Evolutionary conservation across 2,329 filamentous ascomycete genomes (phyloP).

Genomic region (Fusarium sp.): DNA sequence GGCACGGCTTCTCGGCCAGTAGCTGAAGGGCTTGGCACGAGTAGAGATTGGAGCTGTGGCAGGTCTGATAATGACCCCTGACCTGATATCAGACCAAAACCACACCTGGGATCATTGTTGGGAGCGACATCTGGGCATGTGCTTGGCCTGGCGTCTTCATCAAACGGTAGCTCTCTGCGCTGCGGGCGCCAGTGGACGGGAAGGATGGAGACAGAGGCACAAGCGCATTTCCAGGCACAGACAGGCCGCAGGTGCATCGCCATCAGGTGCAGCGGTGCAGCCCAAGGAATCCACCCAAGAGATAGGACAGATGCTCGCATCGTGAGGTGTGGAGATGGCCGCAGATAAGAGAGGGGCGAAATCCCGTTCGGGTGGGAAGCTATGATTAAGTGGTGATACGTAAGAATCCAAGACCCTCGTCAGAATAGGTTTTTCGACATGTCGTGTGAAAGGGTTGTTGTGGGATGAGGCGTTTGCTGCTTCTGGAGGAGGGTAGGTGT

Average conservation of each 20-base stretch:
- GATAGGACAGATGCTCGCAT: slow-evolving; percentile 28
- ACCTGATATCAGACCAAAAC: background rate
- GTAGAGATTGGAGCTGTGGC: background rate
- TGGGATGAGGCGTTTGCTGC: background rate
- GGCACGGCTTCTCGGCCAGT: background rate
- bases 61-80: background rate
- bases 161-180: background rate
- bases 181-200: slow-evolving; percentile 1
- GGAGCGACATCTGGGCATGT: background rate
- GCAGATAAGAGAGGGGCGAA: slow-evolving; percentile 21
- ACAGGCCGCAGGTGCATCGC: background rate
- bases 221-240: background rate
- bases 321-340: slow-evolving; percentile 29
- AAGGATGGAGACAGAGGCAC: background rate
- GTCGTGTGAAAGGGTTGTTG: background rate
- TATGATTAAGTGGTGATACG: slow-evolving; percentile 18
- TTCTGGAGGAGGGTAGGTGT: background rate
- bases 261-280: background rate
- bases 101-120: background rate
- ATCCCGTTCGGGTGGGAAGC: background rate
- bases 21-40: background rate
- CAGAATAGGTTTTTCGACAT: slow-evolving; percentile 1
- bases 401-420: background rate
- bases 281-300: slow-evolving; percentile 1
- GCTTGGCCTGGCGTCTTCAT: background rate